These are phyloP conservation scores for Psilocybe cyanescens DNA, from an alignment of 768 basidiomycete species.

Conservation along the genomic window DNA sequence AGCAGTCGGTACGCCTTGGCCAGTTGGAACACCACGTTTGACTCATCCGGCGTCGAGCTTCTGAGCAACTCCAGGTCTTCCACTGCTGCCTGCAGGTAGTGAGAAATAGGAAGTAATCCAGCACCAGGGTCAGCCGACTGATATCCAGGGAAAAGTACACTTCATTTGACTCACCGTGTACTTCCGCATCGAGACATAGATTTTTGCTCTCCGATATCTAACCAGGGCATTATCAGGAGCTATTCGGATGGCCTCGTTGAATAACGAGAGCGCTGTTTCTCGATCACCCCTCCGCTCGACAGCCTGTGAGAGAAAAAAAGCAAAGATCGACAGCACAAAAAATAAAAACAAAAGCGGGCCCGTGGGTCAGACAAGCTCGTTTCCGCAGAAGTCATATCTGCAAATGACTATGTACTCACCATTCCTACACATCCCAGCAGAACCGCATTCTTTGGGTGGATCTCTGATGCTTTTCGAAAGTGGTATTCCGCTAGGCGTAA, in stretches of 20 bases:
- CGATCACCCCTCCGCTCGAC: slow-evolving; percentile 85
- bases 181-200: slow-evolving; percentile 82
- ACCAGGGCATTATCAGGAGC: slow-evolving; percentile 92
- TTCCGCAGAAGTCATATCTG: slow-evolving; percentile 21
- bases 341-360: slow-evolving; percentile 13
- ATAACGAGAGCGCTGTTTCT: slow-evolving; percentile 75
- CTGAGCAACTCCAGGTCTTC: slow-evolving; percentile 80
- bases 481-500: slow-evolving; percentile 94
- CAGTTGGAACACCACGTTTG: slow-evolving; percentile 95
- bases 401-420: slow-evolving; percentile 57
- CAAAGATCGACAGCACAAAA: slow-evolving; percentile 14
- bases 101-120: neutral
- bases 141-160: neutral
- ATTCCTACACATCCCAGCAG: slow-evolving; percentile 94
- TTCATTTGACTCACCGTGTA: slow-evolving; percentile 66
- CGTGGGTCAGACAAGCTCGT: slow-evolving; percentile 26
- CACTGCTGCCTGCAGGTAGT: slow-evolving; percentile 67
- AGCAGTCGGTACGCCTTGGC: slow-evolving; percentile 88
- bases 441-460: slow-evolving; percentile 96
- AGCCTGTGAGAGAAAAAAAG: slow-evolving; percentile 53
- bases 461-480: slow-evolving; percentile 88
- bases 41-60: slow-evolving; percentile 89
- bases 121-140: slow-evolving; percentile 16
- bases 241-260: slow-evolving; percentile 78
- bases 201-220: slow-evolving; percentile 91